Conservation (phyloP, 768 basidiomycete species). For the Leucocoprinus sp. region DNA sequence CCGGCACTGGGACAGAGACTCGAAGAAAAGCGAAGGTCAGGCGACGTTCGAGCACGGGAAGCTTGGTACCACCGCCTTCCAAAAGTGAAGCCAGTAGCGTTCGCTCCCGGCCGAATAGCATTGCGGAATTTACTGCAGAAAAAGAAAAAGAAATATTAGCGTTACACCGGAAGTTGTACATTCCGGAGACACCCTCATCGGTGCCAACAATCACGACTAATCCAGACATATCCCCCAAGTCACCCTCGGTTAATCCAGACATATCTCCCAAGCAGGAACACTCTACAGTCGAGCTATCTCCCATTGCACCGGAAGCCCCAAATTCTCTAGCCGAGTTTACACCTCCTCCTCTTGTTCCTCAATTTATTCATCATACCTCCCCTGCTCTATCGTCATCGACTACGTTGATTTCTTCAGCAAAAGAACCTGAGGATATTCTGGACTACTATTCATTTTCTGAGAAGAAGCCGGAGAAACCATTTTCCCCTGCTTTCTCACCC, state of each 20-base stretch:
- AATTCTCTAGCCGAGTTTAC: background rate
- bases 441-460: slow-evolving; percentile 34
- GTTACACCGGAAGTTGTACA: slow-evolving; percentile 26
- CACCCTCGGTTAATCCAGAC: slow-evolving; percentile 16
- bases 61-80: slow-evolving; percentile 15
- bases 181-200: slow-evolving; percentile 24
- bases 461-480: slow-evolving; percentile 19
- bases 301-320: background rate
- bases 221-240: slow-evolving; percentile 10
- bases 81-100: slow-evolving; percentile 12
- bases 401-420: slow-evolving; percentile 20
- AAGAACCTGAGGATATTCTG: slow-evolving; percentile 33
- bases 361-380: background rate
- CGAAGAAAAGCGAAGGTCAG: slow-evolving; percentile 13
- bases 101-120: slow-evolving; percentile 19
- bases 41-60: slow-evolving; percentile 26
- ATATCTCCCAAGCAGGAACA: too few relatives aligned
- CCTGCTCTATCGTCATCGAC: slow-evolving; percentile 13
- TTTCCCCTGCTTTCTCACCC: slow-evolving; percentile 36
- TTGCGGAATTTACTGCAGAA: slow-evolving; percentile 15
- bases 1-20: slow-evolving; percentile 14
- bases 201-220: background rate
- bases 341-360: slow-evolving; percentile 5
- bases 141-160: background rate
- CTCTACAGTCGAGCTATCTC: slow-evolving; percentile 9